phyloP scores from a whole-genome alignment of 768 basidiomycete genomes.

The Tylopilus vinaceipallidus region DNA sequence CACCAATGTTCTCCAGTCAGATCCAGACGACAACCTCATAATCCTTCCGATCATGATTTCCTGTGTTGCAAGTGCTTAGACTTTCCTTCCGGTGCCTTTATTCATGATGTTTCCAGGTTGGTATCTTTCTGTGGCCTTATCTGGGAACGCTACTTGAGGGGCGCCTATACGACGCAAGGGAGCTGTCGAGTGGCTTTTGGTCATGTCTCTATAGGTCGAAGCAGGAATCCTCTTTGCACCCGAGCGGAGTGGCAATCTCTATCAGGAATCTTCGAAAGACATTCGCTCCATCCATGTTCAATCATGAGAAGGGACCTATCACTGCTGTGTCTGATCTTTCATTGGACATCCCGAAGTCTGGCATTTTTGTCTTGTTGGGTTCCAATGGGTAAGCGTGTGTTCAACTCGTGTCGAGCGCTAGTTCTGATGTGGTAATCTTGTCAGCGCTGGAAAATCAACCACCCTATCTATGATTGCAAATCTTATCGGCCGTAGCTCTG shows the following conservation, averaged over 20 bases:
- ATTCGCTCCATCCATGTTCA: slow-evolving; percentile 50
- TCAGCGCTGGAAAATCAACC: slow-evolving; percentile 77
- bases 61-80: slow-evolving; percentile 51
- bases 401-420: background rate
- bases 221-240: slow-evolving; percentile 24
- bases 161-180: slow-evolving; percentile 56
- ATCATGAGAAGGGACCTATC: slow-evolving; percentile 45
- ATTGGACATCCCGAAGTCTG: slow-evolving; percentile 64
- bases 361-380: slow-evolving; percentile 77
- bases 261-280: slow-evolving; percentile 59
- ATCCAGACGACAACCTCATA: slow-evolving; percentile 56
- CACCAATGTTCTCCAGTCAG: slow-evolving; percentile 52
- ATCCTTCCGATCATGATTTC: slow-evolving; percentile 61
- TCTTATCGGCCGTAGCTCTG: slow-evolving; percentile 56
- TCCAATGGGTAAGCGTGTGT: slow-evolving; percentile 56
- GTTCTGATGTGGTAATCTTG: slow-evolving; percentile 4
- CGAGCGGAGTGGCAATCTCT: slow-evolving; percentile 54
- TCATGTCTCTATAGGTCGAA: slow-evolving; percentile 17
- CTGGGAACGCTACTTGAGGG: slow-evolving; percentile 60
- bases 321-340: slow-evolving; percentile 66
- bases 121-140: slow-evolving; percentile 73
- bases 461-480: slow-evolving; percentile 65
- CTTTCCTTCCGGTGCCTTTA: background rate
- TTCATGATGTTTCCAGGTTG: slow-evolving; percentile 42
- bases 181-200: slow-evolving; percentile 32